Evolutionary conservation across 2,329 filamentous ascomycete species (phyloP).

Genomic region (Macrophomina tecta): DNA sequence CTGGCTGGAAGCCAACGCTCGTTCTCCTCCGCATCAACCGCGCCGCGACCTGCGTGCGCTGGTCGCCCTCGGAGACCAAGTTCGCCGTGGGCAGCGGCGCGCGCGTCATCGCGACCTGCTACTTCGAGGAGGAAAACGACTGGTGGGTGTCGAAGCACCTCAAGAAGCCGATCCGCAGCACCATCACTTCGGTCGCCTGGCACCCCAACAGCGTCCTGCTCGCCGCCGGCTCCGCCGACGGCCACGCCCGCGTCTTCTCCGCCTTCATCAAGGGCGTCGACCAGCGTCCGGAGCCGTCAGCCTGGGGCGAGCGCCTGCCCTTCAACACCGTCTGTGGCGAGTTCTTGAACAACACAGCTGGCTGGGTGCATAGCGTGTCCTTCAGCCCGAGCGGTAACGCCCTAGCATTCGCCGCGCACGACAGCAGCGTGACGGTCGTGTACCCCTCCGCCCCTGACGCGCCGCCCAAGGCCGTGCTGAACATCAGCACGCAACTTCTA

Average conservation of each 20-base stretch:
- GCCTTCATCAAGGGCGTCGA: conserved; percentile 97
- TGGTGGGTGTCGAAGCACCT: conserved; percentile 99
- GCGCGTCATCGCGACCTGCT: conserved; percentile 93
- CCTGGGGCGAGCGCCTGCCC: conserved; percentile 93
- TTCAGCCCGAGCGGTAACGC: conserved; percentile 93
- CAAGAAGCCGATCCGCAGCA: conserved; percentile 98
- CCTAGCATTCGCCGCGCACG: conserved; percentile 92
- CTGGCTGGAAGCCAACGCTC: conserved; percentile 94
- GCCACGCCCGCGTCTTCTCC: conserved; percentile 92
- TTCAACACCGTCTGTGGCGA: conserved; percentile 99
- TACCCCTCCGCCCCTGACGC: conserved; percentile 93
- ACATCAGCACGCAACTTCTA: conserved; percentile 84
- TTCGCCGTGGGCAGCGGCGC: conserved; percentile 97
- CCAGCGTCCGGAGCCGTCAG: conserved; percentile 79
- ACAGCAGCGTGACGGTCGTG: conserved; percentile 95
- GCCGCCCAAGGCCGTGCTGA: conserved; percentile 87
- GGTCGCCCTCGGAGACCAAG: conserved; percentile 96
- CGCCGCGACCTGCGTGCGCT: conserved; percentile 94
- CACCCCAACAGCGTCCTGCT: conserved; percentile 97
- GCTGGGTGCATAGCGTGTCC: conserved; percentile 92
- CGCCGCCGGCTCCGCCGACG: conserved; percentile 95
- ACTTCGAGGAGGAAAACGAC: conserved; percentile 99
- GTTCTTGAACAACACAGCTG: conserved; percentile 92
- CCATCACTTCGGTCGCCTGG: conserved; percentile 93
- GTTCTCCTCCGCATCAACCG: conserved; percentile 97